Evolutionary conservation across 1,139 yeast genomes (phyloP).

Genomic region (Hyphopichia khmerensis): DNA sequence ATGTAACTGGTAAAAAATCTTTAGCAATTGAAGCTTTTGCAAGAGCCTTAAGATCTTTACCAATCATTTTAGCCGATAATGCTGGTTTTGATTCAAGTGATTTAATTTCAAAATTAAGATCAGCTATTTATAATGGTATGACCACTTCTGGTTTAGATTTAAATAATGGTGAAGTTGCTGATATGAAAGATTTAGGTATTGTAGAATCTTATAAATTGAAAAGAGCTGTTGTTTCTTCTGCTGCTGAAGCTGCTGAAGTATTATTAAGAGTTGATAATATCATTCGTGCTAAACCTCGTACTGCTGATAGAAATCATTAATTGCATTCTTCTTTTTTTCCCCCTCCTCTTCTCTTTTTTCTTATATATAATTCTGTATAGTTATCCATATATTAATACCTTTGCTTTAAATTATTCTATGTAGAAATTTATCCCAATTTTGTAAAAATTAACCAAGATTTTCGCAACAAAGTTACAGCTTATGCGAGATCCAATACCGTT

Average conservation of each 20-base stretch:
- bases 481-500: too few species aligned
- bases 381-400: too few species aligned
- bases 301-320: slow-evolving; percentile 76
- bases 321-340: neutral
- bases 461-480: too few species aligned
- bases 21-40: slow-evolving; percentile 95
- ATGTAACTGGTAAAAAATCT: slow-evolving; percentile 90
- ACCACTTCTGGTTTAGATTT: slow-evolving; percentile 89
- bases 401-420: too few species aligned
- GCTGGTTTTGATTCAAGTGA: slow-evolving; percentile 97
- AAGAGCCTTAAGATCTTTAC: slow-evolving; percentile 89
- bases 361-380: too few species aligned
- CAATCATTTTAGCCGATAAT: slow-evolving; percentile 92
- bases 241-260: slow-evolving; percentile 97
- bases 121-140: slow-evolving; percentile 91
- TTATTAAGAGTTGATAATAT: slow-evolving; percentile 93
- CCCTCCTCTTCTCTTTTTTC: too few species aligned
- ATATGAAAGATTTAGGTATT: slow-evolving; percentile 91
- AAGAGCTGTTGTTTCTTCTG: slow-evolving; percentile 92
- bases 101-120: slow-evolving; percentile 83
- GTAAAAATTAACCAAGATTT: too few species aligned
- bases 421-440: too few species aligned
- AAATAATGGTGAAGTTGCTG: slow-evolving; percentile 79
- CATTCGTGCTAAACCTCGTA: slow-evolving; percentile 94
- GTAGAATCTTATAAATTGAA: slow-evolving; percentile 91